A percentile compares a stretch with the other conserved stretches of the same genome.
Evolutionary conservation across 805 yeast genomes (phyloP).

Genomic region (Candida mattraensis): DNA sequence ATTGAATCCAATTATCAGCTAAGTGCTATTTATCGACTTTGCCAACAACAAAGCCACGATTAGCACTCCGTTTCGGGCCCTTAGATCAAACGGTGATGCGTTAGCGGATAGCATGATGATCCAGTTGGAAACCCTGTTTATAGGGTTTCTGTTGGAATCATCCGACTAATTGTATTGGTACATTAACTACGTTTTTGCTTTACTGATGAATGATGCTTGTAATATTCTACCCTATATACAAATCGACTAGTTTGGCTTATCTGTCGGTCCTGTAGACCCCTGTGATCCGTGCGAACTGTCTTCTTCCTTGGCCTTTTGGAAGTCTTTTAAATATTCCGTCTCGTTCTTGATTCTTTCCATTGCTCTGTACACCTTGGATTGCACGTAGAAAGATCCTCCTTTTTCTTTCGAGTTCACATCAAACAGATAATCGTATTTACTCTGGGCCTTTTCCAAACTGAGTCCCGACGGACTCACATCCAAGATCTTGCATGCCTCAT

Average conservation of each 20-base stretch:
- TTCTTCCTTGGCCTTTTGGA: slow-evolving; percentile 28
- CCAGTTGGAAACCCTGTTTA: slow-evolving; percentile 27
- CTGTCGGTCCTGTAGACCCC: no score
- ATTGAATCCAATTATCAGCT: slow-evolving; percentile 49
- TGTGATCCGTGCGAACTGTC: no score
- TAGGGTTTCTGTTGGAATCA: slow-evolving; percentile 30
- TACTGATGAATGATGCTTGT: slow-evolving; percentile 3
- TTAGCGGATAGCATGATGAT: slow-evolving; percentile 35
- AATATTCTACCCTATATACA: background rate
- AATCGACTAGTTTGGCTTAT: background rate
- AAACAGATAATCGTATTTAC: slow-evolving; percentile 78
- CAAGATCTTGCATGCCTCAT: slow-evolving; percentile 89
- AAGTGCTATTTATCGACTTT: slow-evolving; percentile 62
- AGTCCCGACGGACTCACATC: slow-evolving; percentile 67
- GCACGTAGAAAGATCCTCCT: slow-evolving; percentile 94
- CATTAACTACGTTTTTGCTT: slow-evolving; percentile 30
- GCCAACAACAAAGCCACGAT: slow-evolving; percentile 73
- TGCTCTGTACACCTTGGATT: slow-evolving; percentile 90
- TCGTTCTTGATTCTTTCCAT: slow-evolving; percentile 88
- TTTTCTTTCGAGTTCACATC: slow-evolving; percentile 89
- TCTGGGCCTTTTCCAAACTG: slow-evolving; percentile 56
- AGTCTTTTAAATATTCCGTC: slow-evolving; percentile 55
- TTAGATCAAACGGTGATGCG: slow-evolving; percentile 49
- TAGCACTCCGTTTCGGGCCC: slow-evolving; percentile 75
- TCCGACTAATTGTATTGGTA: slow-evolving; percentile 55